Conservation (phyloP, 2,329 filamentous ascomycete species). For the Dichotomopilus funicola region DNA sequence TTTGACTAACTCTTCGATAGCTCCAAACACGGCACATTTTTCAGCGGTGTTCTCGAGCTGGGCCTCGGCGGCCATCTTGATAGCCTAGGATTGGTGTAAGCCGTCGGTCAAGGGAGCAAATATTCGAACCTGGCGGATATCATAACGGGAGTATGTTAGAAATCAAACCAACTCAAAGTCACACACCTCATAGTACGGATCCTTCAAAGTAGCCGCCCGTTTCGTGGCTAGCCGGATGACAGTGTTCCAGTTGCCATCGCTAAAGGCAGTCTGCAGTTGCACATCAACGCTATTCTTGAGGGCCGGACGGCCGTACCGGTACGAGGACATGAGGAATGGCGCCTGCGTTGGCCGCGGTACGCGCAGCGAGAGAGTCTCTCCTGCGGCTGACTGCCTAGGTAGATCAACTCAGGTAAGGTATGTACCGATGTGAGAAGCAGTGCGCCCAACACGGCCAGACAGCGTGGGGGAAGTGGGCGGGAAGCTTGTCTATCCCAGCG, state of each 20-base stretch:
- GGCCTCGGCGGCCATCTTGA: conserved; percentile 46
- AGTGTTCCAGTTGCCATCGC: conserved; percentile 46
- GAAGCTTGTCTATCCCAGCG: background rate
- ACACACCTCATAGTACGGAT: conserved; percentile 50
- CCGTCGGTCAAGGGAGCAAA: too few relatives aligned
- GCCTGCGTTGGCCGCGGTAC: too few relatives aligned
- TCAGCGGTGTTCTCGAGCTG: conserved; percentile 44
- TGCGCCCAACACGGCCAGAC: too few relatives aligned
- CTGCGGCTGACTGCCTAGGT: too few relatives aligned
- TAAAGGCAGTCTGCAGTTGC: conserved; percentile 50
- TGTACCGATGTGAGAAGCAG: too few relatives aligned
- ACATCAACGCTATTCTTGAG: conserved; percentile 47
- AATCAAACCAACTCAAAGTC: background rate
- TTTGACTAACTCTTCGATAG: conserved; percentile 42
- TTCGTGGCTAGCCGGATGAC: conserved; percentile 48
- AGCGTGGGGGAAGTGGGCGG: background rate
- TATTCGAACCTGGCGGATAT: too few relatives aligned
- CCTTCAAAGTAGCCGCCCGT: conserved; percentile 42
- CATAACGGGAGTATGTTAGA: too few relatives aligned
- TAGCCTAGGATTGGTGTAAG: conserved; percentile 28
- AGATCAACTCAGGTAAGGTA: too few relatives aligned
- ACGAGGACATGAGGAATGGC: conserved; percentile 19
- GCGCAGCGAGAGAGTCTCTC: too few relatives aligned
- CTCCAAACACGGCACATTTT: conserved; percentile 38
- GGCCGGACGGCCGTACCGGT: conserved; percentile 29